Base-by-base conservation (phyloP, 257 asterid genomes). In the Paraleonurus japonicus region DNA sequence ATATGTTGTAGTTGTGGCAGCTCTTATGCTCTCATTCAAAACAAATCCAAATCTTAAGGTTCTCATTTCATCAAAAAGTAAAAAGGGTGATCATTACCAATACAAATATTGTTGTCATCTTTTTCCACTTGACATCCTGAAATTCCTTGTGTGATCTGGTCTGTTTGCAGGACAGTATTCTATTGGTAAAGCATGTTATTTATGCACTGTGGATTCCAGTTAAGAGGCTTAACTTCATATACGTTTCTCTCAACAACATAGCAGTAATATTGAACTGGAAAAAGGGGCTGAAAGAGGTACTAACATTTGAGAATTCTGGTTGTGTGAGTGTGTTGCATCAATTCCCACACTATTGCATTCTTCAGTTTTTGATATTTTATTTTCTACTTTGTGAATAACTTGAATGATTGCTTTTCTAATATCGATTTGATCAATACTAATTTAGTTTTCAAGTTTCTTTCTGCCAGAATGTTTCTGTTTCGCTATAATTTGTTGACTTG, bases 241-340 rank as follows among this genome's bases (percentile, higher is more conserved):
- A 81, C 78, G 76, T 81, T 67, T 84, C 91, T 76, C 94, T 94
- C 61, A 83, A 89, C 87, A 94, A 94, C 71, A 70, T 89, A 55
- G 85, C 95, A 65, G 87, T 85, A 23, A 63, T 84, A 81, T 79
- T 88, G 68, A 78, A 84, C 84, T 82, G 85, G 74, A 72, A 81
- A 70, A 89, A 85, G 67, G 81, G 72, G 76, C 69, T 74, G 81
- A 81, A 76, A 76, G 95, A 89, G 99, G 99, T 94, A 84, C n/a
- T 63, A 4, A 24, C 37, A 61, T 28, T 47, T 35, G 33, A 6
- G 15, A 55, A 54, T 76, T 33, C 55, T 75, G 58, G 61, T 45
- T 66, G 27, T 65, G 1, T 48, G 50, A 10, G 50, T 11, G 50
- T 17, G 20, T 35, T 47, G 28, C 54, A 27, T 71, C 20, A 58